phyloP scores from a whole-genome alignment of 2,329 filamentous ascomycete genomes.

The Aspergillus brunneoviolaceus region DNA sequence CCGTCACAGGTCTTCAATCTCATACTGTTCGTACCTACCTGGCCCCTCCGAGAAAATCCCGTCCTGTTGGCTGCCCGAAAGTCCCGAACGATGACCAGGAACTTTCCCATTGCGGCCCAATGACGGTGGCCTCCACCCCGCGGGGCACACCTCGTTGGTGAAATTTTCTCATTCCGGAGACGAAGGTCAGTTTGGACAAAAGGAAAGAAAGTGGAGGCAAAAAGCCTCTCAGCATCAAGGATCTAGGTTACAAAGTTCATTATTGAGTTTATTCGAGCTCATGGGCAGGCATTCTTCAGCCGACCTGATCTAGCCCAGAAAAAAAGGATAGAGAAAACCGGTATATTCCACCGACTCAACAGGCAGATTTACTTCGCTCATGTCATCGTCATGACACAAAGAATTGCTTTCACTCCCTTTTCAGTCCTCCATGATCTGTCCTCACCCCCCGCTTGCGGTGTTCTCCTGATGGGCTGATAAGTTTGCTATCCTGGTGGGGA shows the following conservation, averaged over 20 bases:
- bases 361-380: neutral
- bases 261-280: neutral
- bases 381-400: slow-evolving; percentile 2
- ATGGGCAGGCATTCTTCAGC: neutral
- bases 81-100: slow-evolving; percentile 8
- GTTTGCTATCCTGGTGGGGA: slow-evolving; percentile 7
- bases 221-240: slow-evolving; percentile 1
- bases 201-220: neutral
- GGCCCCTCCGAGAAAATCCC: slow-evolving; percentile 6
- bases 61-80: slow-evolving; percentile 19
- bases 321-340: neutral
- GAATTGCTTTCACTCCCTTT: neutral
- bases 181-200: neutral
- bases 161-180: slow-evolving; percentile 11
- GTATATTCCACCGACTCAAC: neutral
- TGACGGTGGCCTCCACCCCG: slow-evolving; percentile 15
- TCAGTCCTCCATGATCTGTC: neutral
- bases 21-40: slow-evolving; percentile 5
- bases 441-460: slow-evolving; percentile 9
- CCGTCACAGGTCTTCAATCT: slow-evolving; percentile 3
- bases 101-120: slow-evolving; percentile 18
- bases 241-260: neutral
- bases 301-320: neutral
- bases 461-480: slow-evolving; percentile 3
- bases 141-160: slow-evolving; percentile 10